phyloP scores from a whole-genome alignment of 108 stramenopile genomes.

The Aurantiochytrium sp. region DNA sequence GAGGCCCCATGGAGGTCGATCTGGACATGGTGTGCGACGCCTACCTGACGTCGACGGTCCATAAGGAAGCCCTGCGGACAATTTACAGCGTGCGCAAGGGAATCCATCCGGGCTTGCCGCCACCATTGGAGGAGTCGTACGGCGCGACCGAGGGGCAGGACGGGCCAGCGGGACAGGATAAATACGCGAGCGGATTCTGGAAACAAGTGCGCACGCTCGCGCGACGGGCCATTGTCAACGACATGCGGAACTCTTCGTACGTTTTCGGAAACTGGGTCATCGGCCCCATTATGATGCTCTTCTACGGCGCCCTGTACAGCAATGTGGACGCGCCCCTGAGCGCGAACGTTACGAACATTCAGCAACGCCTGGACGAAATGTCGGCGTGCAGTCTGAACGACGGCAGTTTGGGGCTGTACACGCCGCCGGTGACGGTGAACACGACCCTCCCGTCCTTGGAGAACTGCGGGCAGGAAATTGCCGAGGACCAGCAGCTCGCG shows the following conservation, averaged over 20 bases:
- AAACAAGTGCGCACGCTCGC: neutral
- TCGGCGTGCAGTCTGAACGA: neutral
- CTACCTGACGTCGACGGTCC: neutral
- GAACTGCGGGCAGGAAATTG: neutral
- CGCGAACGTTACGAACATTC: neutral
- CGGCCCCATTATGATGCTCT: conserved; percentile 28
- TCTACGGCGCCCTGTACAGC: conserved; percentile 2
- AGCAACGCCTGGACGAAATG: neutral
- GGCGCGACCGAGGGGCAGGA: neutral
- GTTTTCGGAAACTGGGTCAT: conserved; percentile 30
- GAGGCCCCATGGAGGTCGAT: neutral
- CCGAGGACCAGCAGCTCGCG: neutral
- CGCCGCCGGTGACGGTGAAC: neutral
- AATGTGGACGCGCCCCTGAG: neutral
- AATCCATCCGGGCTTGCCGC: neutral
- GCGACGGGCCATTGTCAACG: neutral
- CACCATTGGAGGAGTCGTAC: neutral
- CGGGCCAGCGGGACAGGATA: neutral
- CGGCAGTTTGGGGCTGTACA: neutral
- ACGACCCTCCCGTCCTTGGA: neutral
- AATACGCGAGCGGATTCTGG: neutral
- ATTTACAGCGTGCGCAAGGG: neutral
- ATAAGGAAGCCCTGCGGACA: neutral
- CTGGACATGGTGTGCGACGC: neutral
- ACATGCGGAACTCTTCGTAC: conserved; percentile 21